Conservation (phyloP, 345 rosid genomes). For the Noccaea bulbosa region DNA sequence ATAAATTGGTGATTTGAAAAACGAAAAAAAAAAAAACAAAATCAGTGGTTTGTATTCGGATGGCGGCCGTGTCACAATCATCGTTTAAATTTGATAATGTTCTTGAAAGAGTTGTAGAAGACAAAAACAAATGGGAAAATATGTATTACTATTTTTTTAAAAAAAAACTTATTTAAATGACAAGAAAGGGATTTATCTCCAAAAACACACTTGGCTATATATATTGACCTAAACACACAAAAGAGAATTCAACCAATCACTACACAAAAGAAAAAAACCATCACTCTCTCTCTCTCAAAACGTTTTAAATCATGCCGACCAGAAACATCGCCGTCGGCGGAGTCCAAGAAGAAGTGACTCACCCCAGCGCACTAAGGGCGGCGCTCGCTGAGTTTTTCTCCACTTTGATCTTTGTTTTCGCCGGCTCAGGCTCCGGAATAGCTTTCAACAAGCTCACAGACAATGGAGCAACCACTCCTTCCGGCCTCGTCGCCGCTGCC, state of each 20-base stretch:
- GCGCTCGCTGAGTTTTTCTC: slow-evolving; percentile 92
- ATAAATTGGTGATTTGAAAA: not conserved
- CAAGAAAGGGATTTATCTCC: not conserved
- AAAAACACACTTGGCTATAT: slow-evolving; percentile 25
- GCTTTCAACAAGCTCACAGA: slow-evolving; percentile 82
- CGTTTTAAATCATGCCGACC: slow-evolving; percentile 60
- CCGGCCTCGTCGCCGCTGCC: slow-evolving; percentile 79
- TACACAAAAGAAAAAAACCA: slow-evolving; percentile 2
- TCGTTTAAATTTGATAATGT: not conserved
- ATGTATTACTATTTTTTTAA: too few relatives aligned
- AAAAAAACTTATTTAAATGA: not conserved
- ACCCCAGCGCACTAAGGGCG: slow-evolving; percentile 73
- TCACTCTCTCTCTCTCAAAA: slow-evolving; percentile 11
- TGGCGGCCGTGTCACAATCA: not conserved
- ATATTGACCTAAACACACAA: slow-evolving; percentile 16
- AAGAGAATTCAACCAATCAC: slow-evolving; percentile 32
- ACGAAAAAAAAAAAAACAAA: not conserved
- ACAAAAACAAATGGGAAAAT: not conserved
- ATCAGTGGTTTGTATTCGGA: not conserved
- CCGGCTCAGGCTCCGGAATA: slow-evolving; percentile 92
- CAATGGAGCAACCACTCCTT: slow-evolving; percentile 68
- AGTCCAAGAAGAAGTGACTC: slow-evolving; percentile 61
- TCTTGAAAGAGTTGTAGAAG: not conserved
- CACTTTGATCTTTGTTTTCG: slow-evolving; percentile 80
- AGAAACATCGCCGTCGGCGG: slow-evolving; percentile 85